These are phyloP conservation scores for Coemansia guatemalensis DNA, from an alignment of 192 early-diverging fungal genomes.

Conservation along the genomic window DNA sequence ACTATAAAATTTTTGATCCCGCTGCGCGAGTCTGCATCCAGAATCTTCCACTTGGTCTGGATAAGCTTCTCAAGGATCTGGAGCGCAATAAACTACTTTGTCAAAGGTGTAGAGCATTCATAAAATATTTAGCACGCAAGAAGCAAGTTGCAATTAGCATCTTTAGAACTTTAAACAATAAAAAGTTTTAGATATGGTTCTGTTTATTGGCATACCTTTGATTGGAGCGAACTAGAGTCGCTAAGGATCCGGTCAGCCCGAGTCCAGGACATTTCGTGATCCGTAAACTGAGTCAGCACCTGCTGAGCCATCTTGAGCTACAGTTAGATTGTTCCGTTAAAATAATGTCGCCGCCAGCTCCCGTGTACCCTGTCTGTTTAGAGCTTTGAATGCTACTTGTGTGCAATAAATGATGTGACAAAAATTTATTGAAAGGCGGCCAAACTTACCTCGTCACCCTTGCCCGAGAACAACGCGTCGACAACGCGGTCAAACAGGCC, in stretches of 20 bases:
- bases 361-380: not conserved
- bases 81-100: slow-evolving; percentile 83
- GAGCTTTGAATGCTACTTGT: not conserved
- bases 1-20: slow-evolving; percentile 95
- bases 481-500: slow-evolving; percentile 88
- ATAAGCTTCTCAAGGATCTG: slow-evolving; percentile 92
- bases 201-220: slow-evolving; percentile 67
- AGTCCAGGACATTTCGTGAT: slow-evolving; percentile 95
- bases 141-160: not conserved
- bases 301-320: slow-evolving; percentile 87
- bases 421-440: not conserved
- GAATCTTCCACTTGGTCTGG: slow-evolving; percentile 96
- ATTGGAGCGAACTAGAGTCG: slow-evolving; percentile 69
- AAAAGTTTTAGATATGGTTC: not conserved
- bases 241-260: slow-evolving; percentile 91
- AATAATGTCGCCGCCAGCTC: not conserved
- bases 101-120: not conserved
- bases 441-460: slow-evolving; percentile 71
- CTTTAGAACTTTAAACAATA: not conserved
- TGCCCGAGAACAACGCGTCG: slow-evolving; percentile 70
- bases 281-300: slow-evolving; percentile 90
- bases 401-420: not conserved
- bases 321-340: slow-evolving; percentile 10
- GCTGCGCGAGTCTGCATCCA: slow-evolving; percentile 78
- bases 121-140: not conserved